Percentiles rank a stretch among this genome's conserved stretches.
These are phyloP conservation scores for Cladorrhinum sp. DNA, from an alignment of 2,329 filamentous ascomycete species.

Conservation along the genomic window DNA sequence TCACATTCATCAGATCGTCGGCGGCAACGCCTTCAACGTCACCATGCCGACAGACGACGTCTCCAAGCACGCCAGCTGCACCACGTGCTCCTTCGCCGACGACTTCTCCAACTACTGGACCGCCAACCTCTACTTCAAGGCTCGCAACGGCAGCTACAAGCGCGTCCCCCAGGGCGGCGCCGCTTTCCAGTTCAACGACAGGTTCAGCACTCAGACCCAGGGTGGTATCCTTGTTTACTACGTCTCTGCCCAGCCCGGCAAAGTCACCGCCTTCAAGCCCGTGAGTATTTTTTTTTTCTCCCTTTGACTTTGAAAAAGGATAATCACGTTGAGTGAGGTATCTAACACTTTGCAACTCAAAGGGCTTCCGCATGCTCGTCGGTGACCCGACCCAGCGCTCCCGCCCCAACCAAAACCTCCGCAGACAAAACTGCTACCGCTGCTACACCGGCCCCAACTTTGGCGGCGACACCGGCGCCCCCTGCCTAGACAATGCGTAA, in stretches of 20 bases:
- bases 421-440: slow-evolving; percentile 42
- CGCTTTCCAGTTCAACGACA: slow-evolving; percentile 43
- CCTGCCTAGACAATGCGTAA: slow-evolving; percentile 35
- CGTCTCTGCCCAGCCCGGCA: slow-evolving; percentile 40
- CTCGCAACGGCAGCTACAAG: slow-evolving; percentile 36
- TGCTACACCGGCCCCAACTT: slow-evolving; percentile 45
- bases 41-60: slow-evolving; percentile 39
- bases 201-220: slow-evolving; percentile 40
- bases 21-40: slow-evolving; percentile 45
- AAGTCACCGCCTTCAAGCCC: slow-evolving; percentile 45
- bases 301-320: too few species aligned
- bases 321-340: too few species aligned
- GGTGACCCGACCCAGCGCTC: slow-evolving; percentile 40
- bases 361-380: slow-evolving; percentile 49
- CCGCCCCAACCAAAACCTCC: slow-evolving; percentile 30
- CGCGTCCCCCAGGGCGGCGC: slow-evolving; percentile 48
- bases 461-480: slow-evolving; percentile 38
- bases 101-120: slow-evolving; percentile 38
- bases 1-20: slow-evolving; percentile 57
- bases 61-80: slow-evolving; percentile 38
- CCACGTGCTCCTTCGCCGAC: slow-evolving; percentile 38
- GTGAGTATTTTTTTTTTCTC: too few species aligned
- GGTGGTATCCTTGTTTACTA: slow-evolving; percentile 48
- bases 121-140: slow-evolving; percentile 36
- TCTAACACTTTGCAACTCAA: slow-evolving; percentile 21